phyloP scores from a whole-genome alignment of 1,284 basidiomycete species.

The Cryptococcus floricola region DNA sequence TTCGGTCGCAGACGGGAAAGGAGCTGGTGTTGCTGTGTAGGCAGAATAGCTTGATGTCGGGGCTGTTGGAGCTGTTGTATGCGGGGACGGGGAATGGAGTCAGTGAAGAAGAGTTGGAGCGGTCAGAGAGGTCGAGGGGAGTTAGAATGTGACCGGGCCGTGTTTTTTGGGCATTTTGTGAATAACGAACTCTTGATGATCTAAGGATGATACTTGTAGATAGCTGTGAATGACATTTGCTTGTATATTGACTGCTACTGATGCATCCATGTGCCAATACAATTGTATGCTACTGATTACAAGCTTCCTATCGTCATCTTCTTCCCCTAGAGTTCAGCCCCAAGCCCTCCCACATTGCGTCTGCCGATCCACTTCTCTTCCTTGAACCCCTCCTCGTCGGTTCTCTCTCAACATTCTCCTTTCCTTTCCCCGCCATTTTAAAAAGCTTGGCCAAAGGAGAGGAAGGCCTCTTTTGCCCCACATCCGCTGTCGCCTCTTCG shows the following conservation, averaged over 20 bases:
- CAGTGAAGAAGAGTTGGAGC: not conserved
- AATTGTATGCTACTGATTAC: too few relatives aligned
- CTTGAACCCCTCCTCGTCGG: too few relatives aligned
- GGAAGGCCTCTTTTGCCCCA: too few relatives aligned
- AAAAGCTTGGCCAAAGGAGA: too few relatives aligned
- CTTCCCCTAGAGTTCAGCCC: not conserved
- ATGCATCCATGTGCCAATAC: not conserved
- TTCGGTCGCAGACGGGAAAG: slow-evolving; percentile 42
- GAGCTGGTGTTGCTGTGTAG: slow-evolving; percentile 47
- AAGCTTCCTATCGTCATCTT: not conserved
- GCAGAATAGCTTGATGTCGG: slow-evolving; percentile 46
- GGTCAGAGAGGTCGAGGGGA: slow-evolving; percentile 2
- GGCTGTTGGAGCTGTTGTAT: slow-evolving; percentile 42
- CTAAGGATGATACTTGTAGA: slow-evolving; percentile 4
- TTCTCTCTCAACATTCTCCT: too few relatives aligned
- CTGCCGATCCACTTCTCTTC: too few relatives aligned
- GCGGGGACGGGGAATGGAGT: slow-evolving; percentile 16
- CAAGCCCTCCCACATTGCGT: too few relatives aligned
- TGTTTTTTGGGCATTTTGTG: not conserved
- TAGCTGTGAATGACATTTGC: not conserved
- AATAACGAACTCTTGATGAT: not conserved
- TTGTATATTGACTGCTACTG: not conserved
- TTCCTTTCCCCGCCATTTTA: too few relatives aligned
- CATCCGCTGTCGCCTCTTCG: too few relatives aligned
- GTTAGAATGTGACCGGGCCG: not conserved